These are phyloP conservation scores for Alnus glutinosa DNA, from an alignment of 306 rosid genomes.

Conservation along the genomic window DNA sequence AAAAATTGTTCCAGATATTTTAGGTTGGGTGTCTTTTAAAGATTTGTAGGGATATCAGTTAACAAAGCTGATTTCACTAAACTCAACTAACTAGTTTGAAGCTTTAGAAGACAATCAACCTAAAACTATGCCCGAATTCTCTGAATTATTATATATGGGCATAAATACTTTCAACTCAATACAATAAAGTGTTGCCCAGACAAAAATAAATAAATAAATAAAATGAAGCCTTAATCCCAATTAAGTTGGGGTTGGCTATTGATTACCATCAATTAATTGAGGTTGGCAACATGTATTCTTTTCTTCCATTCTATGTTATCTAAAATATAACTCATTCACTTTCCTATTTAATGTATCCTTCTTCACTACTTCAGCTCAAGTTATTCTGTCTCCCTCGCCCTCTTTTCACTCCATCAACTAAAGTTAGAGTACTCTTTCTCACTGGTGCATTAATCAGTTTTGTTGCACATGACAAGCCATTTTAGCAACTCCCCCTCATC, in stretches of 20 bases:
- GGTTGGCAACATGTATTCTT: not conserved
- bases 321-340: not conserved
- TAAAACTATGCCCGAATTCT: not conserved
- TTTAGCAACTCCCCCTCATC: not conserved
- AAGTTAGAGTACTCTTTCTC: not conserved
- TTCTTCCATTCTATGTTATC: not conserved
- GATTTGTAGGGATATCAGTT: not conserved
- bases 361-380: not conserved
- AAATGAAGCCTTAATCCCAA: too few relatives aligned
- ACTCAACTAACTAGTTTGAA: not conserved
- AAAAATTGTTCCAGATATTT: not conserved
- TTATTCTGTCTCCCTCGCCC: not conserved
- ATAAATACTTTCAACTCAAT: not conserved
- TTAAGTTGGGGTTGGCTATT: not conserved
- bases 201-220: too few relatives aligned
- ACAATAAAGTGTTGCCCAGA: not conserved
- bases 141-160: not conserved
- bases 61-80: slow-evolving; percentile 3
- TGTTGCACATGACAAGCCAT: not conserved
- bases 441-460: not conserved
- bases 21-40: not conserved
- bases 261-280: not conserved
- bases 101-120: not conserved
- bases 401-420: not conserved
- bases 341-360: not conserved